Percentiles rank a stretch among this genome's conserved stretches.
Evolutionary conservation across 352 stramenopile species (phyloP).

Genomic region (Phytophthora sp.): DNA sequence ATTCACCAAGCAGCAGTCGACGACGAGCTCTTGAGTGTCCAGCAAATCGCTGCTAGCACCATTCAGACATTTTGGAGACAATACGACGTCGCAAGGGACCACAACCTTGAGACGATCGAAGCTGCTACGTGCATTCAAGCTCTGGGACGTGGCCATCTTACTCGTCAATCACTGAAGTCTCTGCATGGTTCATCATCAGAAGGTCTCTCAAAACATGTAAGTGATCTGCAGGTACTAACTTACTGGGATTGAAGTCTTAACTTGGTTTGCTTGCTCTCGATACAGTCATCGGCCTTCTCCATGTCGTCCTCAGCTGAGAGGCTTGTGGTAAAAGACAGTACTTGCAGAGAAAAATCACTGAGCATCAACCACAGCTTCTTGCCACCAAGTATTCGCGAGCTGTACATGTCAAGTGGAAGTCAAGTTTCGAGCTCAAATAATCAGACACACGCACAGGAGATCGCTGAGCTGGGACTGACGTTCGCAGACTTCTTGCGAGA

Average conservation of each 20-base stretch:
- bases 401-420: conserved; percentile 38
- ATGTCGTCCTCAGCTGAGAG: conserved; percentile 31
- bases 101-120: conserved; percentile 46
- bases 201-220: conserved; percentile 34
- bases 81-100: conserved; percentile 23
- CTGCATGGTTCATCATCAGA: conserved; percentile 33
- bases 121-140: conserved; percentile 79
- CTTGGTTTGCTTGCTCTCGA: neutral
- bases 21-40: conserved; percentile 48
- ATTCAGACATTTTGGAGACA: conserved; percentile 61
- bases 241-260: neutral
- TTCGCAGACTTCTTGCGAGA: conserved; percentile 58
- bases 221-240: neutral
- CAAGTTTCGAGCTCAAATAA: conserved; percentile 6
- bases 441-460: conserved; percentile 26
- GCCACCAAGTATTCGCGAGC: conserved; percentile 36
- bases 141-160: conserved; percentile 58
- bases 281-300: conserved; percentile 45
- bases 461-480: conserved; percentile 35
- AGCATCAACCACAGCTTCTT: conserved; percentile 55
- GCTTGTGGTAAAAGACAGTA: conserved; percentile 22
- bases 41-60: conserved; percentile 59
- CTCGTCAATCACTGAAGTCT: conserved; percentile 56
- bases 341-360: conserved; percentile 6
- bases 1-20: conserved; percentile 38